Evolutionary conservation across 2,329 filamentous ascomycete genomes (phyloP), one percentile per base, ranked within the genome.

Genomic region (Xylaria polymorpha): DNA sequence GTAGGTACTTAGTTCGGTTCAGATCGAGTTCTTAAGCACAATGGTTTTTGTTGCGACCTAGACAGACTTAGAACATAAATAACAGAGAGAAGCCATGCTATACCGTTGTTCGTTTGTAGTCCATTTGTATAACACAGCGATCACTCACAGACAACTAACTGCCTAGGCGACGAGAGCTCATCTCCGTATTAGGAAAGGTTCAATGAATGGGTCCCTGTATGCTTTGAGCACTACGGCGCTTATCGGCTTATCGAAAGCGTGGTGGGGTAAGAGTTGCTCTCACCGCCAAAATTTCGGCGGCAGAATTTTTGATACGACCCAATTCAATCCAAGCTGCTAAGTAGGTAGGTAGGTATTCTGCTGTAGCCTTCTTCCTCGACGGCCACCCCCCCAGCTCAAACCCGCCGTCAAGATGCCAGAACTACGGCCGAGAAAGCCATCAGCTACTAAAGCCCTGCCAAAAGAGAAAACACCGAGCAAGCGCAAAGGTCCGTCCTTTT

Each of bases 341-440:
- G n/a, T n/a, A n/a, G n/a, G n/a, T n/a, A n/a, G n/a, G n/a, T n/a
- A n/a, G n/a, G n/a, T n/a, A 22, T 46, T 51, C 59, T 53, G 58
- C 57, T 37, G 50, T 66, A 32, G n/a, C 20, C 15, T 41, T 48
- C 39, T 29, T n/a, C 14, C 46, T 63, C 48, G 46, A 57, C 51
- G 14, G 56, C 58, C 39, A 4, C 20, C 25, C 56, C 56, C 48
- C 43, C 29, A 35, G 9, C 20, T 58, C 20, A 61, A 67, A 32
- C 32, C 35, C 29, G 18, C 22, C 51, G 67, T 71, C 22, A 73
- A 73, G 77, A 86, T 86, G 84, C 82, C 82, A 71, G 81, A 83
- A 78, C 76, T 84, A 58, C 82, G 82, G 57, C 75, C 77, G 66
- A 83, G 77, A 60, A 79, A 77, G 50, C n/a, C 76, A 67, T 74